These are phyloP conservation scores for Sporothrix brunneoviolacea DNA, from an alignment of 2,329 filamentous ascomycete genomes.

Conservation along the genomic window DNA sequence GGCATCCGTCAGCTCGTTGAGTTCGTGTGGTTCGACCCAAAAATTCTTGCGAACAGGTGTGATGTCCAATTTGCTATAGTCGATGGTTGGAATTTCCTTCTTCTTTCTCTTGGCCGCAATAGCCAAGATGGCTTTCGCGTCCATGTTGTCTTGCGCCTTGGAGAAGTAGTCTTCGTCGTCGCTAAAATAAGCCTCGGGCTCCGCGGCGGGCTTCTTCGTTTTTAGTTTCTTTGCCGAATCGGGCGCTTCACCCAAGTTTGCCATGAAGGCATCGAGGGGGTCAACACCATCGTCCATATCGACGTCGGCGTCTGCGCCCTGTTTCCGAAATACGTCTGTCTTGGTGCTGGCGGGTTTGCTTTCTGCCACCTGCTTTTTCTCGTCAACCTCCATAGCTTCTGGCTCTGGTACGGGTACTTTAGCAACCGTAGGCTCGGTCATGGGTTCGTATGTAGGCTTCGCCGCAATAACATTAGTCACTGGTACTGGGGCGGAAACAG, in stretches of 20 bases:
- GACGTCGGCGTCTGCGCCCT: constrained; percentile 49
- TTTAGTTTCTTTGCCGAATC: constrained; percentile 35
- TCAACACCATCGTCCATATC: constrained; percentile 69
- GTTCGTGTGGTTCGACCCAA: constrained; percentile 82
- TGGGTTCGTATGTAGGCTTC: constrained; percentile 10
- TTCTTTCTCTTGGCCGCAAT: constrained; percentile 70
- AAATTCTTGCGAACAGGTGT: constrained; percentile 88
- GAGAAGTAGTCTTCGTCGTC: constrained; percentile 71
- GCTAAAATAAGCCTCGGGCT: constrained; percentile 77
- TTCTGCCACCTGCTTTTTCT: constrained; percentile 22
- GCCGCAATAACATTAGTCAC: not conserved
- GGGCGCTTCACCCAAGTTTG: constrained; percentile 48
- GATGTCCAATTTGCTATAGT: constrained; percentile 82
- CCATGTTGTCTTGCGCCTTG: constrained; percentile 40
- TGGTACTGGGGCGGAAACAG: constrained; percentile 11
- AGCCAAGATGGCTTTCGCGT: constrained; percentile 43
- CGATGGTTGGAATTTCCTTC: constrained; percentile 83
- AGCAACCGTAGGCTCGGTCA: constrained; percentile 12
- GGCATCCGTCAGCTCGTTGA: constrained; percentile 75
- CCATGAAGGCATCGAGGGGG: constrained; percentile 97
- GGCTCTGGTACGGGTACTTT: constrained; percentile 16
- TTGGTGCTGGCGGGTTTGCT: not conserved
- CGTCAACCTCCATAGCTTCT: constrained; percentile 50
- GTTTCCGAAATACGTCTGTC: not conserved
- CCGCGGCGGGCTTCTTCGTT: constrained; percentile 50